Percentiles rank a stretch among this genome's conserved stretches.
Evolutionary conservation across 139 green algal species (phyloP).

Genomic region (Micractinium sp.): DNA sequence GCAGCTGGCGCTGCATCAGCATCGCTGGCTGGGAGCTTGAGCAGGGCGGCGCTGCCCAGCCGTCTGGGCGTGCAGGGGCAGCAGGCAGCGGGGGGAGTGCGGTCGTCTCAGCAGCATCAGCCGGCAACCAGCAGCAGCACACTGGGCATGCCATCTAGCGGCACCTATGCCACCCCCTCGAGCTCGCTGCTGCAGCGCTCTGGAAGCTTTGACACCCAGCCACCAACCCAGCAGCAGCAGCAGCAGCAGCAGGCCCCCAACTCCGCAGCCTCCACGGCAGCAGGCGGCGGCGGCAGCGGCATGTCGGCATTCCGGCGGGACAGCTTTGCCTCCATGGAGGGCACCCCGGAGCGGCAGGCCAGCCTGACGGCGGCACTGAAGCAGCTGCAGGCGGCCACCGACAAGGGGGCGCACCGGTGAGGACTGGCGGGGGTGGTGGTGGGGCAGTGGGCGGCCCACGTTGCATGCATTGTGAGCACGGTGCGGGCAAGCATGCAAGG

Average conservation of each 20-base stretch:
- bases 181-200: constrained; percentile 22
- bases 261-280: background rate
- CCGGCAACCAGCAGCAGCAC: background rate
- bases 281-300: background rate
- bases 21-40: background rate
- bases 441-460: background rate
- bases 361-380: background rate
- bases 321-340: constrained; percentile 9
- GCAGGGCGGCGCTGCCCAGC: background rate
- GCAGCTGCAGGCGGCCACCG: constrained; percentile 25
- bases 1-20: background rate
- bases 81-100: background rate
- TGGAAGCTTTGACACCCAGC: constrained; percentile 12
- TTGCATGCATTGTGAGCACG: background rate
- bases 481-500: too few relatives aligned
- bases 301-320: background rate
- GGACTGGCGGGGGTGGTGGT: background rate
- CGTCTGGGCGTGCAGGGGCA: background rate
- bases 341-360: constrained; percentile 1
- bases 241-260: background rate
- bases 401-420: constrained; percentile 32
- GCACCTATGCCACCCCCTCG: constrained; percentile 27
- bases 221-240: background rate
- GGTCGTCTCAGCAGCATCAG: background rate
- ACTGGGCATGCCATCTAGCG: background rate